Base-by-base conservation (phyloP, 495 filamentous ascomycete genomes). In the Penicillium dipodomyicola region DNA sequence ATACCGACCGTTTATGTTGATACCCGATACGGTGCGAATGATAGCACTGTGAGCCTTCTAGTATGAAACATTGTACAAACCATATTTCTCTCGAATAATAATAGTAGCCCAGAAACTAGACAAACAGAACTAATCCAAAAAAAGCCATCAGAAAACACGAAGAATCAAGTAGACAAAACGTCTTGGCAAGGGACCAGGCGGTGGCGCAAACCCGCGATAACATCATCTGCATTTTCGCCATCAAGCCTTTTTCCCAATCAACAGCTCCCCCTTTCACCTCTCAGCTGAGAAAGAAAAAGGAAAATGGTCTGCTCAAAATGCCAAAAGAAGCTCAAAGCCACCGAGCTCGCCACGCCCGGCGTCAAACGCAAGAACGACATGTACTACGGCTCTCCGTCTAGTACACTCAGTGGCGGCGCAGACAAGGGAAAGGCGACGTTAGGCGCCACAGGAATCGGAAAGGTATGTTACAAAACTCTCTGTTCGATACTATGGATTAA, bases 261-360 rank as follows among this genome's bases (percentile, higher is more conserved):
- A 25, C 45, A 25, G 3, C 30, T 39, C 20, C 25, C 41, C 11
- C 25, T 48, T 37, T 23, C 19, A 44, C 15, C 6, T 39, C 35
- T 39, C 15, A 17, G 12, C 33, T 15, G 12, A n/a, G 1, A 9
- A 3, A 23, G 23, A 5, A 14, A n/a, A n/a, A 37, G 29, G 75
- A 57, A 47, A 82, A 88, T 89, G 86, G 86, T 89, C 49, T 89
- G 86, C 74, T 67, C 77, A 52, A 87, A 86, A 77, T 89, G 86
- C 61, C 76, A 83, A 59, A 85, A 84, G 60, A 79, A 81, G 32
- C 70, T 80, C 49, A 84, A 85, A 70, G 67, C 73, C 44, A 88
- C 86, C 20, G 76, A 83, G 27, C 81, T 89, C 44, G 84, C 84
- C 55, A 88, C 86, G 1, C 86, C 86, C 0, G 79, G 78, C 32